Evolutionary conservation across 371 early-diverging fungal species (phyloP).

Genomic region (Nematocida homosporus): DNA sequence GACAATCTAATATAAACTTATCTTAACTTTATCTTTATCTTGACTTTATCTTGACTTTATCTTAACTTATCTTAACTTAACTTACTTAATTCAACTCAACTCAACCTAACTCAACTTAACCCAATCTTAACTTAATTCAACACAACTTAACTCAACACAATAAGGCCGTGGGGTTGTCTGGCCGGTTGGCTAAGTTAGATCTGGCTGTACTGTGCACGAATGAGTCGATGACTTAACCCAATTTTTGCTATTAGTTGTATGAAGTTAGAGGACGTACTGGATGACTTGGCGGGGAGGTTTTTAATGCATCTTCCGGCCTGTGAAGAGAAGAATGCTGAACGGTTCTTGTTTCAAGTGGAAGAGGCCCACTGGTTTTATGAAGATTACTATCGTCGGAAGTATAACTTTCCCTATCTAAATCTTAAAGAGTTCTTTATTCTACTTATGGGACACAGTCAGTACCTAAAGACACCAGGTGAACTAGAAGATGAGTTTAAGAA

Average conservation of each 20-base stretch:
- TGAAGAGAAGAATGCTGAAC: slow-evolving; percentile 78
- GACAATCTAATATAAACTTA: too few relatives aligned
- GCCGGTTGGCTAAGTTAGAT: too few relatives aligned
- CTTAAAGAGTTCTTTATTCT: slow-evolving; percentile 65
- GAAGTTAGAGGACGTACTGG: slow-evolving; percentile 57
- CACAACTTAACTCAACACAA: too few relatives aligned
- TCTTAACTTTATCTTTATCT: too few relatives aligned
- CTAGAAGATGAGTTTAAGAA: slow-evolving; percentile 75
- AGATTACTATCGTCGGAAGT: slow-evolving; percentile 81
- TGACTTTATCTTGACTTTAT: too few relatives aligned
- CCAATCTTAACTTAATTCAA: too few relatives aligned
- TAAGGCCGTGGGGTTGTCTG: too few relatives aligned
- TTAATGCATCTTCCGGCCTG: slow-evolving; percentile 87
- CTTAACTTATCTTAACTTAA: too few relatives aligned
- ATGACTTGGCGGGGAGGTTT: slow-evolving; percentile 72
- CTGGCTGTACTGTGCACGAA: too few relatives aligned
- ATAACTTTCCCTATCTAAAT: slow-evolving; percentile 68
- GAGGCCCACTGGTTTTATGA: slow-evolving; percentile 99
- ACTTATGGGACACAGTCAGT: slow-evolving; percentile 57
- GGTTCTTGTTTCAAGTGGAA: slow-evolving; percentile 95
- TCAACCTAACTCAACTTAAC: too few relatives aligned
- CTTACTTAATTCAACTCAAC: too few relatives aligned
- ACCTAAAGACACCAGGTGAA: slow-evolving; percentile 72
- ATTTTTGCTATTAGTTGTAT: slow-evolving; percentile 36
- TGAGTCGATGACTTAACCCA: too few relatives aligned